A percentile compares a stretch with the other conserved stretches of the same genome.
Conservation (phyloP, 73 alveolate species). For the Tetrahymena thermophila region DNA sequence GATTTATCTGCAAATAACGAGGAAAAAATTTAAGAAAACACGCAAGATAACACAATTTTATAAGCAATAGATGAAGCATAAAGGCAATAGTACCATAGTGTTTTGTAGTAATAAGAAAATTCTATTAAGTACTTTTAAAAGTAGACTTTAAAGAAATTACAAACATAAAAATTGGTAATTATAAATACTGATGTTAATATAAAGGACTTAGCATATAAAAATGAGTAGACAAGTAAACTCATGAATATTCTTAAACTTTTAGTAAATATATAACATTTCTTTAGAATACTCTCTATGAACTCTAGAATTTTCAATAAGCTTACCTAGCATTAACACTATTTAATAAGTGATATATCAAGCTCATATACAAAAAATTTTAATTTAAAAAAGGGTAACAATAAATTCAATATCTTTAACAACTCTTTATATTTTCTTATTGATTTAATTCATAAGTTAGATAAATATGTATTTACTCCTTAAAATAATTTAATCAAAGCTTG, state of each 20-base stretch:
- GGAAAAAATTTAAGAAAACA: neutral
- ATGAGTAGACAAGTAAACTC: neutral
- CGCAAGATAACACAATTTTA: neutral
- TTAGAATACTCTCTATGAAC: neutral
- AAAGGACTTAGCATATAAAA: neutral
- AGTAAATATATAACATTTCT: neutral
- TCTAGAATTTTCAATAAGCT: neutral
- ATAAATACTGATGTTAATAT: no score
- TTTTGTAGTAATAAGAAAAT: no score
- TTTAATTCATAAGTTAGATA: no score
- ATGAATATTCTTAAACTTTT: neutral
- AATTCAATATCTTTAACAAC: no score
- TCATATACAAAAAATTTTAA: no score
- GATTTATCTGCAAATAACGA: neutral
- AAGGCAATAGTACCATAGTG: no score
- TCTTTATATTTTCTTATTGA: neutral
- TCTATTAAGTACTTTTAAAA: no score
- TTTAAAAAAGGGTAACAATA: no score
- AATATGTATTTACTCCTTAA: neutral
- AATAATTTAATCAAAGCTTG: neutral
- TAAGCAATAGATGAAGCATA: neutral
- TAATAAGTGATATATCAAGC: neutral
- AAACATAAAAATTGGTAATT: neutral
- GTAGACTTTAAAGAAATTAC: neutral
- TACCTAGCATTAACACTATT: neutral